phyloP scores from a whole-genome alignment of 176 grass and related monocot genomes.

The Zea mays region Zm-B73-REFERENCE-NAM-5.0 NC_050103.1:149695001-149695500 shows the following conservation, averaged over 20 bases:
- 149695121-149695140: neutral
- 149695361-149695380: slow-evolving; percentile 9
- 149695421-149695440: neutral
- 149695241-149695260: slow-evolving; percentile 3
- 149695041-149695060: neutral
- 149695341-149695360: too few relatives aligned
- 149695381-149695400: slow-evolving; percentile 29
- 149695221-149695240: neutral
- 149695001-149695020: too few relatives aligned
- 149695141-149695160: slow-evolving; percentile 1
- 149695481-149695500: neutral
- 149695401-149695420: neutral
- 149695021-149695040: neutral
- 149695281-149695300: too few relatives aligned
- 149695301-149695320: slow-evolving; percentile 44
- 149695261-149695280: neutral
- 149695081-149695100: neutral
- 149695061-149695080: slow-evolving; percentile 8
- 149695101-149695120: neutral
- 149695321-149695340: slow-evolving; percentile 12
- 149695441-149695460: too few relatives aligned
- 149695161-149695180: neutral
- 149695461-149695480: neutral
- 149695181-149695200: too few relatives aligned
- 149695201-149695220: too few relatives aligned